phyloP scores from a whole-genome alignment of 2,329 filamentous ascomycete genomes.

The Pseudopithomyces chartarum region DNA sequence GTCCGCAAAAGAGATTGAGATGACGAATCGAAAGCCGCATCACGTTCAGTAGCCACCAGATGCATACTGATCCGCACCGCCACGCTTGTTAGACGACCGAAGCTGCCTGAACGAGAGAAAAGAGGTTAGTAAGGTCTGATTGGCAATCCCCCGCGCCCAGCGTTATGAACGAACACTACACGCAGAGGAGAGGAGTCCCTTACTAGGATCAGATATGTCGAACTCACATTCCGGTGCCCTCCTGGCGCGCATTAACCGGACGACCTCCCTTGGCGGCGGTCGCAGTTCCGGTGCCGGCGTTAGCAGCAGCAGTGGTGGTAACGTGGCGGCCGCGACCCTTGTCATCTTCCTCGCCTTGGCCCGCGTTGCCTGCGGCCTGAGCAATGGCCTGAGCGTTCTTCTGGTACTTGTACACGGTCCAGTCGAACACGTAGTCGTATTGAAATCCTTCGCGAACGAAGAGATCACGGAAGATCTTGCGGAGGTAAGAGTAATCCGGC shows the following conservation, averaged over 20 bases:
- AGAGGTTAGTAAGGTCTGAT: conserved; percentile 54
- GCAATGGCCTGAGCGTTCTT: conserved; percentile 97
- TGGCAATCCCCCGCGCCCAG: conserved; percentile 68
- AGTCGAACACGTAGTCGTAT: conserved; percentile 99
- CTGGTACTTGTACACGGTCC: conserved; percentile 99
- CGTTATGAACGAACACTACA: conserved; percentile 77
- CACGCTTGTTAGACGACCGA: conserved; percentile 58
- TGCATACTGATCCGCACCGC: conserved; percentile 52
- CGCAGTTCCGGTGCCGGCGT: conserved; percentile 62
- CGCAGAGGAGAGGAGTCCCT: conserved; percentile 86
- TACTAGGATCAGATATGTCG: conserved; percentile 78
- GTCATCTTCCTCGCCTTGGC: conserved; percentile 73
- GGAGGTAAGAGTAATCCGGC: conserved; percentile 98
- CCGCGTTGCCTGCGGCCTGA: conserved; percentile 72
- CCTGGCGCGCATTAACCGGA: conserved; percentile 77
- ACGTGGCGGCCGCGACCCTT: conserved; percentile 65
- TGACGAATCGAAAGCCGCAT: conserved; percentile 48
- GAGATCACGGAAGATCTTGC: conserved; percentile 99
- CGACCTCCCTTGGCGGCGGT: conserved; percentile 68
- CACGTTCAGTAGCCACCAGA: conserved; percentile 55
- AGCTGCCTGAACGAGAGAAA: conserved; percentile 53
- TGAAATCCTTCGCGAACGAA: conserved; percentile 99
- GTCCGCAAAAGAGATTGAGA: conserved; percentile 46
- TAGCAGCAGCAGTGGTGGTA: conserved; percentile 68
- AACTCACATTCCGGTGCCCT: conserved; percentile 97